Conservation (phyloP, 2,329 filamentous ascomycete genomes). For the Aspergillus felis region DNA sequence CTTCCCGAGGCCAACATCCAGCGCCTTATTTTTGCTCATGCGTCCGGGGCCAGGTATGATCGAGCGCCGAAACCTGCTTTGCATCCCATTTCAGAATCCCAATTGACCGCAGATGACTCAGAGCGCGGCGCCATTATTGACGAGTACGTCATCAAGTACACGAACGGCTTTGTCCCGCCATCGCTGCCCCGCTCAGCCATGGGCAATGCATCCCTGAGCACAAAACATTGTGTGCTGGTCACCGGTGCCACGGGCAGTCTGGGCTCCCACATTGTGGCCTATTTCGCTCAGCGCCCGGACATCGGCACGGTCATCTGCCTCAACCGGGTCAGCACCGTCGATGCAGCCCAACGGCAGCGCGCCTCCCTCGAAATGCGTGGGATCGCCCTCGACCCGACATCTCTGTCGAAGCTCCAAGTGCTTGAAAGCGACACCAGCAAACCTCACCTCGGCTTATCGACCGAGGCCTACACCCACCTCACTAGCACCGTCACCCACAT, state of each 20-base stretch:
- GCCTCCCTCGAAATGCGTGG: constrained; percentile 27
- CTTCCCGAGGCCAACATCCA: constrained; percentile 15
- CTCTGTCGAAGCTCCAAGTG: constrained; percentile 41
- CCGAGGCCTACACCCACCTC: constrained; percentile 37
- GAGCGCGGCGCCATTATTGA: constrained; percentile 13
- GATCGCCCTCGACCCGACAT: constrained; percentile 13
- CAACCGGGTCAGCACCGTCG: constrained; percentile 37
- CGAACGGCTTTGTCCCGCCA: constrained; percentile 15
- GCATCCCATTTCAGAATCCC: constrained; percentile 14
- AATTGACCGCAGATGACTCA: constrained; percentile 2
- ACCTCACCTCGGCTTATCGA: constrained; percentile 46
- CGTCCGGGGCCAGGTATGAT: constrained; percentile 14
- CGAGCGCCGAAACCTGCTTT: constrained; percentile 2
- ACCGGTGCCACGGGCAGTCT: constrained; percentile 41
- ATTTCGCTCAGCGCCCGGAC: constrained; percentile 24
- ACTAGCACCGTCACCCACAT: constrained; percentile 44
- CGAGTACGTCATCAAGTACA: constrained; percentile 23
- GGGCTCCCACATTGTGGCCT: constrained; percentile 38
- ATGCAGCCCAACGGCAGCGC: constrained; percentile 30
- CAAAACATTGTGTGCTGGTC: constrained; percentile 32
- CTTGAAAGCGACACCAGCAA: constrained; percentile 48
- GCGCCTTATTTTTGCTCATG: constrained; percentile 19
- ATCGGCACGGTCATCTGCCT: constrained; percentile 43
- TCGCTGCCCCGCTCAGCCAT: neutral
- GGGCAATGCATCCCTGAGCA: neutral